Evolutionary conservation across 768 basidiomycete genomes (phyloP), one percentile per base, ranked within the genome.

Genomic region (Boletus edulis): DNA sequence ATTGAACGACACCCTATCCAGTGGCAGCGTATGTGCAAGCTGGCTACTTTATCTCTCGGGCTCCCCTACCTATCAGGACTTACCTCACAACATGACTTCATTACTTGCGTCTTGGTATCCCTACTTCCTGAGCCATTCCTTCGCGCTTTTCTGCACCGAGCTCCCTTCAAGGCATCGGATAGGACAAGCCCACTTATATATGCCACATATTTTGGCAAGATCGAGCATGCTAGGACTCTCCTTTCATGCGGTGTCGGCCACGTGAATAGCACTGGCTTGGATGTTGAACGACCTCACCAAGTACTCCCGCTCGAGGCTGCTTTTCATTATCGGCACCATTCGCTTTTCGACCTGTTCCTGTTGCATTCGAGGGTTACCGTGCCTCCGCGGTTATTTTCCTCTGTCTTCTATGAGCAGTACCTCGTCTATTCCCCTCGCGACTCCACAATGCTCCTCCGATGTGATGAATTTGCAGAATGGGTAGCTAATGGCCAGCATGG

Each of bases 141-240:
- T 9, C n/a, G 4, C 8, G 18, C 41, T 11, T 58, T 51, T n/a
- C 48, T 55, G 22, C 35, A 17, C n/a, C 48, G 12, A 22, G 32
- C 35, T 10, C 40, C 40, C n/a, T 43, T 54, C 46, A 43, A 41
- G n/a, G 5, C 38, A 22, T 34, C 22, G 14, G 38, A 29, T 3
- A 39, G 56, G n/a, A 63, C 57, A 3, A 57, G 46, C 5, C 55
- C 60, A 0, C 52, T 61, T 1, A 29, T 61, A 17, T 61, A 61
- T 39, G 54, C 54, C 10, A 35, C 54, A 5, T 44, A 51, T 8
- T 47, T 48, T 9, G 34, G 31, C 9, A 60, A 54, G 22, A 34
- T 46, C 4, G 38, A 56, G 1, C 59, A 61, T 20, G 49, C 52
- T n/a, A 38, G 20, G 6, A 51, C 29, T 6, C 20, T 55, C 3